phyloP scores from a whole-genome alignment of 2,329 filamentous ascomycete genomes.

The Ceratocystis cubensis region DNA sequence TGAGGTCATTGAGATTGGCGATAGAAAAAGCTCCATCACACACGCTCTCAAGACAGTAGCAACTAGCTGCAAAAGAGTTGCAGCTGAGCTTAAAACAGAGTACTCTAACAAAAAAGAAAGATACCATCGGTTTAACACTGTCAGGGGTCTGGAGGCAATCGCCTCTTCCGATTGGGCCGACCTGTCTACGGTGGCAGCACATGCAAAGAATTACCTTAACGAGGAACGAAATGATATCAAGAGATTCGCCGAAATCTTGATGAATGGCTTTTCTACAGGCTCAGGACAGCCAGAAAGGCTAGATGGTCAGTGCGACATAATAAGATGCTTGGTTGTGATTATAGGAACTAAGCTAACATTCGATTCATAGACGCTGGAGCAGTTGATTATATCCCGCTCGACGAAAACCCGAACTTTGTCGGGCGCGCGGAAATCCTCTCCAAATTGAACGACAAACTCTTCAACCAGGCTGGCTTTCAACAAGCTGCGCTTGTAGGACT shows the following conservation, averaged over 20 bases:
- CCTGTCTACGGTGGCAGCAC: not conserved
- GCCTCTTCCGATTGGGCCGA: conserved; percentile 24
- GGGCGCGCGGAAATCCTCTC: not conserved
- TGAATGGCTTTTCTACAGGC: too few species aligned
- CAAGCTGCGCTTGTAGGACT: not conserved
- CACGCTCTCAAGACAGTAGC: not conserved
- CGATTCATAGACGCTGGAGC: not conserved
- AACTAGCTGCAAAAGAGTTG: not conserved
- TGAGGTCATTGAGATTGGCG: conserved; percentile 21
- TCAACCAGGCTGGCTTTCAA: not conserved
- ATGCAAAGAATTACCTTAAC: not conserved
- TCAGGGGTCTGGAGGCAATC: conserved; percentile 25
- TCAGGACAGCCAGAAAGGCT: too few species aligned
- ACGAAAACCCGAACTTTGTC: not conserved
- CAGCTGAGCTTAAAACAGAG: conserved; percentile 13
- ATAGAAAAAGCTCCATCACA: conserved; percentile 9
- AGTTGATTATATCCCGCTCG: not conserved
- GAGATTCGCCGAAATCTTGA: too few species aligned
- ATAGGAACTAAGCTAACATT: not conserved
- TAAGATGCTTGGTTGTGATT: not conserved
- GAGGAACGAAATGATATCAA: too few species aligned
- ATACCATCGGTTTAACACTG: conserved; percentile 26
- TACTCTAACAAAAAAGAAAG: conserved; percentile 21
- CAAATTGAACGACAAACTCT: not conserved
- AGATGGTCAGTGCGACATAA: too few species aligned